Evolutionary conservation across 1,284 basidiomycete genomes (phyloP).

Genomic region (Sanghuangporus sanghuang): DNA sequence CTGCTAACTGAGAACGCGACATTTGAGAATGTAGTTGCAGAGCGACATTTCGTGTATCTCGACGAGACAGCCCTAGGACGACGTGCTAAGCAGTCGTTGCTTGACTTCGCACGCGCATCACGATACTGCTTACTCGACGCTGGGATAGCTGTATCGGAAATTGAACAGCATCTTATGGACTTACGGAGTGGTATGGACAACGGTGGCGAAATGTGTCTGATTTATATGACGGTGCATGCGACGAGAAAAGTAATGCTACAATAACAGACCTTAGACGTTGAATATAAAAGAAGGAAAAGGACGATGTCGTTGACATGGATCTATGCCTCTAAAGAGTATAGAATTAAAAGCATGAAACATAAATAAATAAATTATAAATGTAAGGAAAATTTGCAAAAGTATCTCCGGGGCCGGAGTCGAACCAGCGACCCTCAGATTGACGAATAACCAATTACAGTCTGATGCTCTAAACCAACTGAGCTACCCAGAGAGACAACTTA

Average conservation of each 20-base stretch:
- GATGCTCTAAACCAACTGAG: conserved; percentile 17
- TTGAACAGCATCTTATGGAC: conserved; percentile 34
- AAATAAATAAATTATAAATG: no score
- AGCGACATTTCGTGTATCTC: conserved; percentile 19
- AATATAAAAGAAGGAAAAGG: no score
- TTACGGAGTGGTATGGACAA: conserved; percentile 36
- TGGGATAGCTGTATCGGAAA: conserved; percentile 30
- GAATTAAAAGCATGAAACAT: no score
- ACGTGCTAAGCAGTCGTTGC: conserved; percentile 28
- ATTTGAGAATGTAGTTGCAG: conserved; percentile 17
- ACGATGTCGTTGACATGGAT: no score
- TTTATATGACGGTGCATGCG: conserved; percentile 36
- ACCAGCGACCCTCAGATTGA: conserved; percentile 14
- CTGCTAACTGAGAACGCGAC: conserved; percentile 16
- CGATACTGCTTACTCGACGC: conserved; percentile 36
- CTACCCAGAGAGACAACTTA: conserved; percentile 6
- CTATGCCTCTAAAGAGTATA: no score
- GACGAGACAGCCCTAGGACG: conserved; percentile 30
- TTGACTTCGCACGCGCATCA: conserved; percentile 30
- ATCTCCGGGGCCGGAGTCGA: conserved; percentile 13
- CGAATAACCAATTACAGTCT: conserved; percentile 10
- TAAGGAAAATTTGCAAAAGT: neutral
- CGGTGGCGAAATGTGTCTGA: conserved; percentile 37
- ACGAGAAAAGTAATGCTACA: conserved; percentile 17
- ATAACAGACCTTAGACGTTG: neutral